Evolutionary conservation across 1,139 yeast species (phyloP).

Genomic region (Candida tropicalis): DNA sequence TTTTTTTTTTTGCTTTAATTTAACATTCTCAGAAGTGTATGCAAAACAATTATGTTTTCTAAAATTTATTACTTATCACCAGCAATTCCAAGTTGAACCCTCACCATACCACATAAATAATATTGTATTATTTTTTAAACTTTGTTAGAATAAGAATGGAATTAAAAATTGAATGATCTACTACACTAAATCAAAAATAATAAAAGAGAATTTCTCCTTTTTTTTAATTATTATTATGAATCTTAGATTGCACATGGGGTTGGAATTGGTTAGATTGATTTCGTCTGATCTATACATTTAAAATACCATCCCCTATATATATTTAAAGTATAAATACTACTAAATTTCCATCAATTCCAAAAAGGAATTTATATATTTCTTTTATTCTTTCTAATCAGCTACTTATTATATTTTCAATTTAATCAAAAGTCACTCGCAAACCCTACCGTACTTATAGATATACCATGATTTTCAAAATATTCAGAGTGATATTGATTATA

Average conservation of each 20-base stretch:
- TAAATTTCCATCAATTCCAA: not conserved
- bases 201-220: not conserved
- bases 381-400: not conserved
- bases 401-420: not conserved
- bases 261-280: too few species aligned
- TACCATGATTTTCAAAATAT: slow-evolving; percentile 34
- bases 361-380: not conserved
- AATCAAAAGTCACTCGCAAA: not conserved
- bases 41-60: not conserved
- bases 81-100: not conserved
- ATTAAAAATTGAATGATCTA: not conserved
- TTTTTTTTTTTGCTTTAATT: slow-evolving; percentile 1
- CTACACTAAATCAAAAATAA: not conserved
- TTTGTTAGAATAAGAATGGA: too few species aligned
- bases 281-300: not conserved
- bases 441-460: not conserved
- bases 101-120: not conserved
- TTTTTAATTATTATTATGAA: too few species aligned
- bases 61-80: not conserved
- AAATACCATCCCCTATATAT: not conserved
- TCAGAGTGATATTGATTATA: slow-evolving; percentile 37
- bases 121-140: too few species aligned
- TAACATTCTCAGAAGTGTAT: not conserved
- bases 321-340: not conserved
- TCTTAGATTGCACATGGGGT: slow-evolving; percentile 1